phyloP scores from a whole-genome alignment of 2,329 filamentous ascomycete genomes.

The Neurospora sp. region DNA sequence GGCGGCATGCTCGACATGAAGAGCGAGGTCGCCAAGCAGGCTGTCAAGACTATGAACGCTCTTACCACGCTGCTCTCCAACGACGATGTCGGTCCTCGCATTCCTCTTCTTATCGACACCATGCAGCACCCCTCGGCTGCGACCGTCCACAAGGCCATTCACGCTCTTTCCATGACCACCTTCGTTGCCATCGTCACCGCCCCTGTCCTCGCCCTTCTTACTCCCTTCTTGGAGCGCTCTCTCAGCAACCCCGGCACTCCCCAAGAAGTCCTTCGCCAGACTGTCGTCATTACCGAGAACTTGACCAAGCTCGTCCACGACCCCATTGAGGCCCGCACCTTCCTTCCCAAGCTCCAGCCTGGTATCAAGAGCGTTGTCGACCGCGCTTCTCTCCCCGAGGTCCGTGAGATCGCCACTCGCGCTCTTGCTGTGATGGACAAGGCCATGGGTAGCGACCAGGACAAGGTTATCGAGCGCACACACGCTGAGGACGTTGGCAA shows the following conservation, averaged over 20 bases:
- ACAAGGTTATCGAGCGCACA: conserved; percentile 52
- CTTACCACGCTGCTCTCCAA: conserved; percentile 86
- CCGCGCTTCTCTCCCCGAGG: conserved; percentile 85
- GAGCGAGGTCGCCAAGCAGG: conserved; percentile 75
- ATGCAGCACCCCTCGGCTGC: conserved; percentile 90
- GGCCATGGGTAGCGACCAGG: conserved; percentile 70
- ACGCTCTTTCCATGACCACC: conserved; percentile 94
- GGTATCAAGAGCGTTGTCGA: conserved; percentile 85
- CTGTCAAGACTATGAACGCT: conserved; percentile 84
- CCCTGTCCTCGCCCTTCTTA: conserved; percentile 86
- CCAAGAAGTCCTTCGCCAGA: conserved; percentile 91
- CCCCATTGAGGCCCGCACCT: conserved; percentile 86
- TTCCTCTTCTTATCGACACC: conserved; percentile 83
- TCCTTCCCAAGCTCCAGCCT: conserved; percentile 87
- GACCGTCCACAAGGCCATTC: conserved; percentile 89
- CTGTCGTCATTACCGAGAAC: conserved; percentile 94
- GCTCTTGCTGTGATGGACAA: conserved; percentile 82
- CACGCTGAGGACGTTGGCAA: conserved; percentile 64
- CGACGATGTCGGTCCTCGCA: conserved; percentile 88
- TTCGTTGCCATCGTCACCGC: conserved; percentile 96
- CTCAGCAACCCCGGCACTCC: conserved; percentile 84
- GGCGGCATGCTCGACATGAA: conserved; percentile 95
- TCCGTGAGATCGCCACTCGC: conserved; percentile 77
- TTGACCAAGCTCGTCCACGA: conserved; percentile 95
- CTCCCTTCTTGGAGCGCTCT: conserved; percentile 85